Evolutionary conservation across 108 stramenopile species (phyloP).

Genomic region (Aureococcus anophagefferens): DNA sequence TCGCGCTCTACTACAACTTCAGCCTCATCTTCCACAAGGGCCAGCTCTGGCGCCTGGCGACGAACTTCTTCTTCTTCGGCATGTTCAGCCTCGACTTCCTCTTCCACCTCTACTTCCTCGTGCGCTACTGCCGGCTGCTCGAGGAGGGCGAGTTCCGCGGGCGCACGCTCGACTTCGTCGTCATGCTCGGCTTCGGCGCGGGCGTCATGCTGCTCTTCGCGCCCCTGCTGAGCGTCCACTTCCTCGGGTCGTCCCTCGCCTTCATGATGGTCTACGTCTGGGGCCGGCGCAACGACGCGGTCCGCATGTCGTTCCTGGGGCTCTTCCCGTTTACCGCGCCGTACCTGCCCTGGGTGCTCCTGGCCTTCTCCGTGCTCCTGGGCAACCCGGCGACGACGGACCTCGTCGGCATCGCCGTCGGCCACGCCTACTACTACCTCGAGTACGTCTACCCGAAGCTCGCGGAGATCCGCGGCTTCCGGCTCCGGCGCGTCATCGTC

Average conservation of each 20-base stretch:
- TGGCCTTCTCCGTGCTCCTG: constrained; percentile 69
- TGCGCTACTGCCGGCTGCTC: constrained; percentile 76
- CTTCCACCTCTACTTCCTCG: constrained; percentile 98
- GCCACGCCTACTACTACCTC: constrained; percentile 92
- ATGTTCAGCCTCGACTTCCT: constrained; percentile 88
- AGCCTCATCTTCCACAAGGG: constrained; percentile 42
- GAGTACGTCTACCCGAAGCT: constrained; percentile 89
- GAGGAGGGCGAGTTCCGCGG: constrained; percentile 94
- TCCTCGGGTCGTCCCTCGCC: constrained; percentile 79
- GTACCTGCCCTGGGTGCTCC: constrained; percentile 92
- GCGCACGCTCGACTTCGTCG: constrained; percentile 76
- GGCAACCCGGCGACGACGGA: constrained; percentile 71
- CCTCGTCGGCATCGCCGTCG: constrained; percentile 86
- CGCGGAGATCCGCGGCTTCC: constrained; percentile 72
- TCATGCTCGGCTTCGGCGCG: constrained; percentile 81
- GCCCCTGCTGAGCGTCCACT: constrained; percentile 68
- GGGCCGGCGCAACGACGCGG: constrained; percentile 53
- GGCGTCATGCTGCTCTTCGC: constrained; percentile 63
- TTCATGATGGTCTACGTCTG: constrained; percentile 99
- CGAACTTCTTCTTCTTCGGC: constrained; percentile 94
- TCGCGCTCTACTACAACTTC: constrained; percentile 82
- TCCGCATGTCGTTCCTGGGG: constrained; percentile 60
- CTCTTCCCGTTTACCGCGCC: constrained; percentile 87
- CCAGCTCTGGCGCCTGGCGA: constrained; percentile 88
- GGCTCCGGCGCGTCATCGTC: no score